Percentiles rank a stretch among this genome's conserved stretches.
These are phyloP conservation scores for Populus tremula DNA, from an alignment of 345 rosid genomes.

Conservation along the genomic window DNA sequence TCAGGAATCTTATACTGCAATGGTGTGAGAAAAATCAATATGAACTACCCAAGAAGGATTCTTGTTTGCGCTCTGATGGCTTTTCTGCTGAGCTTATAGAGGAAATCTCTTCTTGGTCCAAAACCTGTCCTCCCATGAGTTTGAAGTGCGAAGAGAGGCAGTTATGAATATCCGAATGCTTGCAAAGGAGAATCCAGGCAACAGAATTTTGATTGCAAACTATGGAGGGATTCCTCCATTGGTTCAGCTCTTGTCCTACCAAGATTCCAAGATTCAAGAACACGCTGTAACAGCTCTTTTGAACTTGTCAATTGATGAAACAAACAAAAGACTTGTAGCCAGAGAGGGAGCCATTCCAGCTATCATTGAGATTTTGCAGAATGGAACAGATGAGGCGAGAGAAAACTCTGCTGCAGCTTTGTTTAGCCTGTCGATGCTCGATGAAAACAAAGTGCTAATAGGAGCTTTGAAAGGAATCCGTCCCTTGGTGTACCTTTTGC, in stretches of 20 bases:
- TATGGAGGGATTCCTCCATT: conserved; percentile 47
- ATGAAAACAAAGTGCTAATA: conserved; percentile 55
- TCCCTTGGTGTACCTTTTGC: conserved; percentile 50
- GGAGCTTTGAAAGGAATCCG: conserved; percentile 52
- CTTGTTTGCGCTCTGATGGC: conserved; percentile 11
- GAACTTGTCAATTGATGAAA: conserved; percentile 57
- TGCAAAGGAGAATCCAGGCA: conserved; percentile 54
- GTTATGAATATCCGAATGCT: conserved; percentile 49
- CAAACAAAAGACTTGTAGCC: conserved; percentile 50
- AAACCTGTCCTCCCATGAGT: conserved; percentile 35
- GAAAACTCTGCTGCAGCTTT: conserved; percentile 64
- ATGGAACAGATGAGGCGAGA: conserved; percentile 50
- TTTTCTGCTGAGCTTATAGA: conserved; percentile 34
- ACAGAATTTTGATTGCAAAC: conserved; percentile 54
- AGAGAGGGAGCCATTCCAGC: conserved; percentile 57
- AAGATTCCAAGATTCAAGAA: conserved; percentile 49
- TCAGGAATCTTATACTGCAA: conserved; percentile 51
- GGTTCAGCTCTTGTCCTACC: conserved; percentile 46
- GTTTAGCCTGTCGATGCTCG: conserved; percentile 56
- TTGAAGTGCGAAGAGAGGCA: conserved; percentile 32
- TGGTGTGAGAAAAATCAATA: conserved; percentile 56
- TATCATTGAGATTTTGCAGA: conserved; percentile 44
- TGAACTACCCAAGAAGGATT: conserved; percentile 47
- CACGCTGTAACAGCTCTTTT: conserved; percentile 65
- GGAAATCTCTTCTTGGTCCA: conserved; percentile 41